Conservation (phyloP, 2,329 filamentous ascomycete genomes). For the Aaosphaeria arxii region DNA sequence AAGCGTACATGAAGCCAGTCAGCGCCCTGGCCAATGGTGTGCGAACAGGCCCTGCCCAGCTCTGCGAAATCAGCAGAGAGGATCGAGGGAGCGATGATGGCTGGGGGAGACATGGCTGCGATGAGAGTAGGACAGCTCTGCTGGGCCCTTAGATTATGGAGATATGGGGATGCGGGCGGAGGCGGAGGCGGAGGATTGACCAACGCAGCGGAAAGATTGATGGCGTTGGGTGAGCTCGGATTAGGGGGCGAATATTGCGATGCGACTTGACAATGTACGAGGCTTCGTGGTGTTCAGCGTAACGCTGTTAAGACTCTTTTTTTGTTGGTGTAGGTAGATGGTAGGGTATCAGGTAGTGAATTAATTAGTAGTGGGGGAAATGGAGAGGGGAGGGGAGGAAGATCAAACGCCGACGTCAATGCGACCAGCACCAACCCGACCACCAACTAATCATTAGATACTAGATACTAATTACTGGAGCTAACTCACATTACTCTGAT, state of each 20-base stretch:
- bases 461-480: too few species aligned
- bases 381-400: background rate
- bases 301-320: too few species aligned
- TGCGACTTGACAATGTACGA: too few species aligned
- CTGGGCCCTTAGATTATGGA: background rate
- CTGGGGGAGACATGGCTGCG: conserved; percentile 71
- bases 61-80: conserved; percentile 93
- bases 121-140: conserved; percentile 13
- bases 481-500: too few species aligned
- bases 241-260: too few species aligned
- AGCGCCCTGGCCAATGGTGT: conserved; percentile 80
- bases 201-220: background rate
- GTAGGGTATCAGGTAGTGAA: too few species aligned
- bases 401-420: background rate
- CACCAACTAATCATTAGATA: too few species aligned
- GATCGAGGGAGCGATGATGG: conserved; percentile 98
- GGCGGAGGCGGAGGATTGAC: background rate
- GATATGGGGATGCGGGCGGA: background rate
- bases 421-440: too few species aligned
- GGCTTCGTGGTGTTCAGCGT: too few species aligned
- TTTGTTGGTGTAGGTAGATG: too few species aligned
- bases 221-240: too few species aligned
- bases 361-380: background rate
- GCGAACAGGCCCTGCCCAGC: conserved; percentile 80
- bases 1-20: conserved; percentile 45